Evolutionary conservation across 129 eudicot species (phyloP), one percentile per base, ranked within the genome.

Genomic region (Helichrysum umbraculigerum): DNA sequence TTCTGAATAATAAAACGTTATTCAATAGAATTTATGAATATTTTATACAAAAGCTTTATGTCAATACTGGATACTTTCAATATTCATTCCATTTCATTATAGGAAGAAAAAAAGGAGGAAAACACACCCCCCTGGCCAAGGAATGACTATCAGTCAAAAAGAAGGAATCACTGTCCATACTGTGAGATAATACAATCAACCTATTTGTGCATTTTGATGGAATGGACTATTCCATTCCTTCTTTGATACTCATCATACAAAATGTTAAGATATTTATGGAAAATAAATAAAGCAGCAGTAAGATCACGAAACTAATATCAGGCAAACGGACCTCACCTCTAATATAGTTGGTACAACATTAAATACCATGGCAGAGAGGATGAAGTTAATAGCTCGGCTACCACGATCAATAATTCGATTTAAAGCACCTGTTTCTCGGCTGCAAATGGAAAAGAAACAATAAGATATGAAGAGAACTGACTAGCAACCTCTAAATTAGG

Each of bases 401-500:
- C 98, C 98, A 79, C 98, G 98, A 80, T 94, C 98, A 73, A 94
- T 91, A 14, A 87, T 87, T 64, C 98, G 91, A 81, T 87, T 94
- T 21, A 94, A 81, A 79, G 82, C 98, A 65, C 98, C 98, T 37
- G 98, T 94, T 88, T 94, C 98, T 71, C 98, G 97, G 75, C 98
- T 94, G 85, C 79, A 82, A 51, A 66, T 6, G 57, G 51, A 78
- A 71, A 72, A 76, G 11, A 62, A 22, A 29, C 50, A 39, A 51
- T 52, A 79, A 11, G 35, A 61, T 15, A 70, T 50, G 56, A 72
- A 70, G 65, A 76, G 37, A 54, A 68, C 51, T 58, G 14, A 34
- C 51, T 62, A 62, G 42, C 47, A 74, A 74, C 42, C 75, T 7
- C 28, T 3, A 58, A 35, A 39, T 3, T 22, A 25, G 15, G 25